phyloP scores from a whole-genome alignment of 441 rosid species.

The Theobroma grandiflorum region DNA sequence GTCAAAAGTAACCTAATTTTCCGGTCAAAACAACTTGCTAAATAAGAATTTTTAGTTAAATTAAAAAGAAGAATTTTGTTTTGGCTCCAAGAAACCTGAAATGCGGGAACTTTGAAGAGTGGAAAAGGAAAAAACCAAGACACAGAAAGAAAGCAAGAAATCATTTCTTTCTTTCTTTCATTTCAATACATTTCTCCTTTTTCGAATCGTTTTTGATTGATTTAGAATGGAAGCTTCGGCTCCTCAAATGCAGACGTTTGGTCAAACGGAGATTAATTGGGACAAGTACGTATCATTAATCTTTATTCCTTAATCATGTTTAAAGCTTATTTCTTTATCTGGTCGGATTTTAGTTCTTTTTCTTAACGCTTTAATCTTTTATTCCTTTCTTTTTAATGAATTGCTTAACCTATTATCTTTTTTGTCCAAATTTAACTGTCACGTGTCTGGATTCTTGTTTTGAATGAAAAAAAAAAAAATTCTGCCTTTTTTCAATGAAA shows the following conservation, averaged over 20 bases:
- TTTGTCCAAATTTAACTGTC: slow-evolving; percentile 24
- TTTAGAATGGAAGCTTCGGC: slow-evolving; percentile 56
- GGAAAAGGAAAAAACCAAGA: background rate
- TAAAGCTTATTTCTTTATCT: background rate
- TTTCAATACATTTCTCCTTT: background rate
- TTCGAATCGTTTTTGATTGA: slow-evolving; percentile 17
- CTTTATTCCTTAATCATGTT: slow-evolving; percentile 5
- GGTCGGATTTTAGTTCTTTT: background rate
- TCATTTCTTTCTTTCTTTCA: background rate
- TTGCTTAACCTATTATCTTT: background rate
- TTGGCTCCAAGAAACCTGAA: slow-evolving; percentile 47
- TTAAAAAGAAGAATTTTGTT: background rate
- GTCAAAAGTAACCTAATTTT: slow-evolving; percentile 8
- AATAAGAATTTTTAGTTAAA: background rate
- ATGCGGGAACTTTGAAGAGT: background rate
- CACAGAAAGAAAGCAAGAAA: no score
- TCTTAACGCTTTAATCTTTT: background rate
- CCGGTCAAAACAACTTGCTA: background rate
- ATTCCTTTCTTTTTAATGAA: background rate
- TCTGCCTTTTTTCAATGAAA: background rate
- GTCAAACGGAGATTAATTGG: slow-evolving; percentile 89
- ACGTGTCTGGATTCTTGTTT: slow-evolving; percentile 23
- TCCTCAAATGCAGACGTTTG: slow-evolving; percentile 61
- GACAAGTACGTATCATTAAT: slow-evolving; percentile 63
- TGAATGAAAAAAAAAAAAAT: slow-evolving; percentile 6